Base-by-base conservation (phyloP, 2,329 filamentous ascomycete genomes). In the Parastagonospora avenae region DNA sequence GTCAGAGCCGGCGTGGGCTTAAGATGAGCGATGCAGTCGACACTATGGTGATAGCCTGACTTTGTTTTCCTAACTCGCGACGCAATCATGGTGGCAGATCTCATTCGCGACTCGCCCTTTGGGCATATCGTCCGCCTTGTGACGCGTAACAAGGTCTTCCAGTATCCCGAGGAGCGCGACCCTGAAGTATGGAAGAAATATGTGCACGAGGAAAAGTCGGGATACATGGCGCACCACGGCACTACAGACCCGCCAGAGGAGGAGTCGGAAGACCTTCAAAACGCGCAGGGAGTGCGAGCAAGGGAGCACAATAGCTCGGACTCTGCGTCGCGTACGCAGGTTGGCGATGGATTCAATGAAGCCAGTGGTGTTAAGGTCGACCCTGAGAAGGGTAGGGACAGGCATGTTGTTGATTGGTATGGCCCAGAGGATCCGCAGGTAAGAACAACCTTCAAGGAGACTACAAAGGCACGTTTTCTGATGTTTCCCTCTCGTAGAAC, bases 381-480 rank as follows among this genome's bases (percentile, higher is more conserved):
- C 61, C 71, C 76, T 1, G 82, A 84, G 57, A 83, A 82, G 55
- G 80, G 80, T 1, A 74, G 67, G 52, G 79, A 84, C 62, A 62
- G 76, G 7, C 68, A 79, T 46, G 66, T 85, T 5, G 75, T 85
- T 6, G 72, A 76, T 31, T 85, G 82, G 81, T 80, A 74, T 57
- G 78, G 76, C 1, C 71, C 75, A 0, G 61, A 79, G 48, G 82
- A 83, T 58, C 67, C 73, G 4, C 73, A 68, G 47, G 69, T 69
- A 61, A 42, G 58, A 47, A 47, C 10, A 8, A 14, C 14, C 12
- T 35, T 5, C 19, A 24, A 24, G 19, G 5, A 24, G 19, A 24
- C 19, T 24, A 24, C 3, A 3, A 24, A 14, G 7, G 33, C 7
- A 8, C 7, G 6, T 14, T 8, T 1, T 29, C n/a, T 35, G 39